Base-by-base conservation (phyloP, 805 yeast species). In the Candida schatavii region DNA sequence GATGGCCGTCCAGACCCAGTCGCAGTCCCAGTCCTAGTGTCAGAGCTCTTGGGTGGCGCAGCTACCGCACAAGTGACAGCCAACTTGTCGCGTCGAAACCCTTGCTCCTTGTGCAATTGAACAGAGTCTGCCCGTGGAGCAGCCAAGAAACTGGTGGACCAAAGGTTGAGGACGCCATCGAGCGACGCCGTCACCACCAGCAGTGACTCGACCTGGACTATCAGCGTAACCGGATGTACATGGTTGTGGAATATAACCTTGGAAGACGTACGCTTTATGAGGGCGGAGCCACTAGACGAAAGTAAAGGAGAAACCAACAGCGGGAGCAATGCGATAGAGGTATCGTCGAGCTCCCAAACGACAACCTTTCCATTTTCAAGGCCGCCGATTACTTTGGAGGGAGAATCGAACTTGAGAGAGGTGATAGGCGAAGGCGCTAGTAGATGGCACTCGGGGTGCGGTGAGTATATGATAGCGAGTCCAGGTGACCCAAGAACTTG, bases 361-460 rank as follows among this genome's bases (percentile, higher is more conserved):
- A 69, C 71, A 1, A 80, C 35, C 38, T 67, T 66, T 0, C 85
- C 85, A 49, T 74, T 73, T 14, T 52, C 51, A 4, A 78, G 65
- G 0, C 83, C 79, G 0, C 72, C 82, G 21, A 75, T 54, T 1
- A 80, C 57, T 39, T 68, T 62, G 37, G 64, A 61, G 1, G 74
- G 55, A 9, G 52, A 52, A 23, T 75, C 72, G 44, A 78, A 77
- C 42, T 62, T 64, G 7, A 73, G 64, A 5, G 51, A 44, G 1
- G 65, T 45, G 4, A 79, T 63, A 13, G 61, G 53, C 1, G 80
- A 61, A 7, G 70, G 57, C 32, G 76, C 62, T 10, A 62, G 60
- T 11, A 75, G 60, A 31, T 66, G 64, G 44, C 61, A 62, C 49
- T 69, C 80, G 34, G 56, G 75, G 44, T 46, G 4, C 40, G 35